These are phyloP conservation scores for Blastocystis sp. DNA, from an alignment of 352 stramenopile genomes.

Conservation along the genomic window DNA sequence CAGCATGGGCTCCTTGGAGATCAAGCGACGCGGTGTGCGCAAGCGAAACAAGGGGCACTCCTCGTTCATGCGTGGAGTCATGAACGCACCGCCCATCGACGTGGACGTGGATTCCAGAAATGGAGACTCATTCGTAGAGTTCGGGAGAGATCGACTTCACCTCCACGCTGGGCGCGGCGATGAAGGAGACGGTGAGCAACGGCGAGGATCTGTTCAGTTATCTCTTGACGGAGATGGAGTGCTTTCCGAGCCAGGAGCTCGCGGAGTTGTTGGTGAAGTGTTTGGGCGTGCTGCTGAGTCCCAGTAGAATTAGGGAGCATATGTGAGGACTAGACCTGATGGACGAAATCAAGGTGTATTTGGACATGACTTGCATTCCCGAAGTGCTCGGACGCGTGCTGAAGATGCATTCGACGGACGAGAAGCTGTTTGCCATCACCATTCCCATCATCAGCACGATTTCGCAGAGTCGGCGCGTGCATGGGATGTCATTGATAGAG, in stretches of 20 bases:
- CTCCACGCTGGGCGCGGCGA: background rate
- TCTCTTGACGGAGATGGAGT: conserved; percentile 9
- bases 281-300: conserved; percentile 19
- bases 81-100: background rate
- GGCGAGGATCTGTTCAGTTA: conserved; percentile 53
- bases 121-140: background rate
- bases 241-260: background rate
- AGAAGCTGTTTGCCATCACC: background rate
- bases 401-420: background rate
- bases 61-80: background rate
- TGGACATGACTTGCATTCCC: conserved; percentile 37
- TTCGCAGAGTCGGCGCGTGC: background rate
- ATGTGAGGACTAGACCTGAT: conserved; percentile 24
- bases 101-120: background rate
- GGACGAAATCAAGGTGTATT: conserved; percentile 31
- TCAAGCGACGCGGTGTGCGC: background rate
- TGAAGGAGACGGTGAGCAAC: background rate
- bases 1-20: background rate
- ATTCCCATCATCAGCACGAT: conserved; percentile 56
- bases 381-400: conserved; percentile 7
- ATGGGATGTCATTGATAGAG: background rate
- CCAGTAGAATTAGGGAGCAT: background rate
- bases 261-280: background rate
- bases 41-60: background rate
- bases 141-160: conserved; percentile 68